Base-by-base conservation (phyloP, 805 yeast species). In the Ascoidea tarda region DNA sequence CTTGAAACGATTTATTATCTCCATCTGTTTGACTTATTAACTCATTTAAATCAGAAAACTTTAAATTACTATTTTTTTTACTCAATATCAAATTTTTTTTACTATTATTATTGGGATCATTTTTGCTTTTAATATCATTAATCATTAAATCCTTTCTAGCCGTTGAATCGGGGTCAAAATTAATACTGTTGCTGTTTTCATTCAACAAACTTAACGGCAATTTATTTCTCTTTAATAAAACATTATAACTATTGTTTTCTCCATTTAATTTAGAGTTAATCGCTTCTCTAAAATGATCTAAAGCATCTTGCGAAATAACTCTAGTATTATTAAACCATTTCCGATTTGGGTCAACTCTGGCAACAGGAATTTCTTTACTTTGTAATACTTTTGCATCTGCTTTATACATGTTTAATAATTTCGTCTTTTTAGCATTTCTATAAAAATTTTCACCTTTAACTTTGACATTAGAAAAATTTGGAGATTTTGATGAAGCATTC, bases 281-380 rank as follows among this genome's bases (percentile, higher is more conserved):
- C 6, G 97, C 97, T 59, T 87, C 93, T 66, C 99, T 77, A 72
- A 91, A 91, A 70, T 93, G 98, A 33, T 84, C 74, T 62, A 91
- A 73, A 1, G 98, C 96, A 73, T 93, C 96, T 67, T 91, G 99
- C 5, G 97, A 91, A 63, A 91, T 91, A 46, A 91, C 99, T 64
- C 99, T 79, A 12, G 99, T 88, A 69, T 89, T 93, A 50, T 96
- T 96, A 65, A 93, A 93, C 99, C 98, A 91, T 64, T 95, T 80
- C 67, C 96, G 79, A 67, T 91, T 91, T 5, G 99, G 98, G 64
- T 87, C 96, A 48, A 91, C 95, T 56, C 99, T 76, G 1, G 98
- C 98, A 58, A 74, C 79, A 12, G 98, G 98, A 33, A 86, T 75
- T 57, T 88, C 90, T 4, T 88, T 81, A 59, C 86, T 82, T 66